Conservation (phyloP, 768 basidiomycete genomes). For the Suillus hirtellus region DNA sequence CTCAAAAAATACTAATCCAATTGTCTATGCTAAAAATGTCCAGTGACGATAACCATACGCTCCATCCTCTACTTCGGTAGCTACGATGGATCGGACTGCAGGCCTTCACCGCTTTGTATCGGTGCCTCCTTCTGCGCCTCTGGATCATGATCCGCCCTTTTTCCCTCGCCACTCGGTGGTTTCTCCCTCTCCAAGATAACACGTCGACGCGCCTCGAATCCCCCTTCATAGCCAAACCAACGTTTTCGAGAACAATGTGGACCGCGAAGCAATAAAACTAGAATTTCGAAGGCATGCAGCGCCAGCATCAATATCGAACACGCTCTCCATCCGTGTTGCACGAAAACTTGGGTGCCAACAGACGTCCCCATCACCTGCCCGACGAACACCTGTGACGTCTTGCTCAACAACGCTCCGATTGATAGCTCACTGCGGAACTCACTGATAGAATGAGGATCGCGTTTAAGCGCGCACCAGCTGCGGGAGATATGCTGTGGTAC, state of each 20-base stretch:
- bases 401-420: neutral
- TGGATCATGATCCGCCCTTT: conserved; percentile 5
- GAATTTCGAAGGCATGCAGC: conserved; percentile 54
- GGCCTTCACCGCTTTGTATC: conserved; percentile 4
- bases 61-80: neutral
- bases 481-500: conserved; percentile 32
- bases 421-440: conserved; percentile 20
- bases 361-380: conserved; percentile 85
- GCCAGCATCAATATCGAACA: conserved; percentile 62
- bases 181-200: conserved; percentile 29
- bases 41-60: neutral
- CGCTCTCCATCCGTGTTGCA: conserved; percentile 68
- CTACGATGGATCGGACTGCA: neutral
- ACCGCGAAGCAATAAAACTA: conserved; percentile 62
- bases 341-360: conserved; percentile 71
- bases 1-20: neutral
- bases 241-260: conserved; percentile 52
- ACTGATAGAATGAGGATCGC: conserved; percentile 74
- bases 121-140: conserved; percentile 14
- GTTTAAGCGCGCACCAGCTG: conserved; percentile 71
- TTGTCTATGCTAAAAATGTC: neutral
- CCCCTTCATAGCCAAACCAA: conserved; percentile 69
- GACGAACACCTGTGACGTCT: conserved; percentile 49
- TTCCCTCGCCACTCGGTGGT: neutral
- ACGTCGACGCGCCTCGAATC: conserved; percentile 43